Base-by-base conservation (phyloP, 768 basidiomycete genomes). In the Mrakia frigida region DNA sequence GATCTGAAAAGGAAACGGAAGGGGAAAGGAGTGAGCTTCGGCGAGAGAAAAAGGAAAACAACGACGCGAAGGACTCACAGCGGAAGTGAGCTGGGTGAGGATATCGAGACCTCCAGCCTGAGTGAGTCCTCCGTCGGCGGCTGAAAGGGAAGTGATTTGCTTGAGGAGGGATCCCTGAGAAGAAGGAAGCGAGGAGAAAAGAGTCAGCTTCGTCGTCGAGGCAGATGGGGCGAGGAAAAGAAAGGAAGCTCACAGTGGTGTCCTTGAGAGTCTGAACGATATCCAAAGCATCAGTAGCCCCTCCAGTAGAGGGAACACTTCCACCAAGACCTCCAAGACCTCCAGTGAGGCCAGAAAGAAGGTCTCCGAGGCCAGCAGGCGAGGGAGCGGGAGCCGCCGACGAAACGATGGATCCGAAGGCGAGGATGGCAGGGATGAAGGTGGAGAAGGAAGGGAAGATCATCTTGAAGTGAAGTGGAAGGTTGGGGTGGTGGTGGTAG, bases 381-480 rank as follows among this genome's bases (percentile, higher is more conserved):
- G 4, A 10, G 9, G 60, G 25, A 59, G 28, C 18, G 18, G 56
- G 56, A 28, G 39, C 61, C 25, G 53, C 70, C 3, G 23, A 13
- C 0, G 76, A 72, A 10, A 65, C 46, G 59, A 67, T 52, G 41
- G 46, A 5, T 25, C 18, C 39, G 33, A 53, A 53, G 52, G 35
- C 28, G 31, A 50, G 25, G 31, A 72, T 31, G 33, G 31, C 43
- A 18, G 70, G 16, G 28, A 53, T 13, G 70, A 72, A 23, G 52
- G 70, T 72, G 25, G 70, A 11, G 35, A 56, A 72, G 5, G 73
- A 70, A n/a, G 52, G 52, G 46, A 73, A 60, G 52, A 72, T 21
- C 53, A 39, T 68, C 25, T 16, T 61, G 60, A 35, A 33, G 60
- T 61, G 60, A 11, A n/a, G n/a, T 28, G 28, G 33, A 35, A 28